phyloP scores from a whole-genome alignment of 345 rosid species.

The Salix suchowensis region DNA sequence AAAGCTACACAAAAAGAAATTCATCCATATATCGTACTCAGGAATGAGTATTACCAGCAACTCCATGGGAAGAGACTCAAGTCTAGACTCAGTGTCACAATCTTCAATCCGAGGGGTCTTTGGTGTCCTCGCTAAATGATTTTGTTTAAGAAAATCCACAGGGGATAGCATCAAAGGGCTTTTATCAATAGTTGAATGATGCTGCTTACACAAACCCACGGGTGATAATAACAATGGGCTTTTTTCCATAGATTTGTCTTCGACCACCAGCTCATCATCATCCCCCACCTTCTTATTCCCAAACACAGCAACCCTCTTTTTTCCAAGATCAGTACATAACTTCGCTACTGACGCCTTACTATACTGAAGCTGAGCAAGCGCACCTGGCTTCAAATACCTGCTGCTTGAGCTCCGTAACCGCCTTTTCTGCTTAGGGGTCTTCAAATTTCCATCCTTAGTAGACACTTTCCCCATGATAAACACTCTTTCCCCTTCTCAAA shows the following conservation, averaged over 20 bases:
- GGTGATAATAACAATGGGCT: slow-evolving; percentile 62
- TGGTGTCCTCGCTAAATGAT: slow-evolving; percentile 52
- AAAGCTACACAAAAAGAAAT: background rate
- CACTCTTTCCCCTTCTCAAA: background rate
- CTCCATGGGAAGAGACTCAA: slow-evolving; percentile 87
- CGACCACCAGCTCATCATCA: slow-evolving; percentile 16
- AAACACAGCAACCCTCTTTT: slow-evolving; percentile 54
- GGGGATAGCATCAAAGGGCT: slow-evolving; percentile 62
- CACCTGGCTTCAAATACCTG: slow-evolving; percentile 77
- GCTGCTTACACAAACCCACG: slow-evolving; percentile 45
- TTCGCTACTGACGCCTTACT: slow-evolving; percentile 46
- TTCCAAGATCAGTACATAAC: slow-evolving; percentile 68
- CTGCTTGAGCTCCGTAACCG: slow-evolving; percentile 46
- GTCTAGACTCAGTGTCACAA: slow-evolving; percentile 56
- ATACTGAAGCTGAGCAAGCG: slow-evolving; percentile 69
- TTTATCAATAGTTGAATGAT: slow-evolving; percentile 31
- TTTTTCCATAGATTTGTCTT: slow-evolving; percentile 32
- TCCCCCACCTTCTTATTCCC: slow-evolving; percentile 39
- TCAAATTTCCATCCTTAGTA: slow-evolving; percentile 41
- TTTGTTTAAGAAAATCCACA: slow-evolving; percentile 45
- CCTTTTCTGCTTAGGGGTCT: slow-evolving; percentile 47
- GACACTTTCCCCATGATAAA: slow-evolving; percentile 65
- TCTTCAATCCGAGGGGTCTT: slow-evolving; percentile 60
- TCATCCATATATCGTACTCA: background rate
- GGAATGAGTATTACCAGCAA: slow-evolving; percentile 51